Evolutionary conservation across 129 eudicot species (phyloP), one percentile per base, ranked within the genome.

Genomic region (Chrysanthemum seticuspe): DNA sequence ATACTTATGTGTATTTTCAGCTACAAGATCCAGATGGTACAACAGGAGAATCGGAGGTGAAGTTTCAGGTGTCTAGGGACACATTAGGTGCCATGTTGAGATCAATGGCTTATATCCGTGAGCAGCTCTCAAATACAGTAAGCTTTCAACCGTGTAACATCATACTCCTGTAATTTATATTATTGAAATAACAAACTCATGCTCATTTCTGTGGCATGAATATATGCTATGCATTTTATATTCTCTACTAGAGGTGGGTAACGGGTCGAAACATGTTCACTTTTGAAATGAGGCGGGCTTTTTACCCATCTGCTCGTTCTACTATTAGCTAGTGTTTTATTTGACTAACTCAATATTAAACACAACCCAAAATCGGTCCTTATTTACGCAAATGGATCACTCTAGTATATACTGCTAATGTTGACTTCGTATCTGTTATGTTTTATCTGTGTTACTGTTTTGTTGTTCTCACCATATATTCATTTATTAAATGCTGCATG

Each of bases 51-150:
- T 92, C 96, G 52, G 98, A 89, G 82, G 96, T 92, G 72, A 92
- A 89, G 74, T 92, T 92, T 78, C 96, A 92, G 87, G 96, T 92
- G 69, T 92, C 98, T 3, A 87, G 91, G 75, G 98, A 92, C 74
- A 92, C 98, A 27, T 85, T 92, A 70, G 98, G 96, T 79, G 98
- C 98, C 74, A 89, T 92, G 98, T 78, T 92, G 90, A 86, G 98
- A 80, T 92, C 98, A 59, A 92, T 92, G 96, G 96, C 96, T 36
- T 92, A 92, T 82, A 92, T 92, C 55, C 88, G 96, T 45, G 98
- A 92, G 77, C 98, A 92, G 77, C 91, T 92, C 27, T 92, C 95
- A 53, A 85, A 67, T 86, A 18, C 83, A 61, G 97, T 90, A 84
- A 87, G 88, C 34, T 61, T 72, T 68, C 16, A 10, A 48, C 64